These are phyloP conservation scores for Annulohypoxylon moriforme DNA, from an alignment of 495 filamentous ascomycete species.

Conservation along the genomic window DNA sequence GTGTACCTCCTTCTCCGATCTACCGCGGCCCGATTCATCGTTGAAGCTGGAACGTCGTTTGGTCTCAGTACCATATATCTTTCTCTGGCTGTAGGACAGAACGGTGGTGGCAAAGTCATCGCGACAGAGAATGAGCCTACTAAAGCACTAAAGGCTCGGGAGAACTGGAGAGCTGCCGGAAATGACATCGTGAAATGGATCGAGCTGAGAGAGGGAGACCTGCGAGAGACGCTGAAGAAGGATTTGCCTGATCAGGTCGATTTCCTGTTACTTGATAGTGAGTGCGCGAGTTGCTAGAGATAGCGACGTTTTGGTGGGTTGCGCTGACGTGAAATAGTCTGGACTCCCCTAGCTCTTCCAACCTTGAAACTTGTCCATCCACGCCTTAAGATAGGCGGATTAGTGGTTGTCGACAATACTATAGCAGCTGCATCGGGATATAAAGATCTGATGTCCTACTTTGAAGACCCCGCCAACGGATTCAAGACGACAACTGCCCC, in stretches of 20 bases:
- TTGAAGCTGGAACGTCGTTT: constrained; percentile 69
- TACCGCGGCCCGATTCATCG: constrained; percentile 59
- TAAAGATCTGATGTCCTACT: constrained; percentile 41
- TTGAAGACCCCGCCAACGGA: constrained; percentile 43
- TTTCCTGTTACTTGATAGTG: constrained; percentile 67
- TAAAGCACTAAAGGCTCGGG: constrained; percentile 59
- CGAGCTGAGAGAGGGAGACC: constrained; percentile 64
- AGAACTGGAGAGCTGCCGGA: constrained; percentile 62
- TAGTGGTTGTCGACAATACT: constrained; percentile 65
- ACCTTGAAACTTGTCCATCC: constrained; percentile 61
- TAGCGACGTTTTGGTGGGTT: background rate
- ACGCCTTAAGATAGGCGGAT: constrained; percentile 57
- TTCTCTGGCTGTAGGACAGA: constrained; percentile 63
- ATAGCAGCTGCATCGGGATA: constrained; percentile 50
- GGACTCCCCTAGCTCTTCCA: constrained; percentile 64
- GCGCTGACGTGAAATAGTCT: constrained; percentile 54
- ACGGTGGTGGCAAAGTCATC: constrained; percentile 58
- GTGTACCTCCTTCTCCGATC: constrained; percentile 58
- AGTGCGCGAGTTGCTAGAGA: constrained; percentile 8
- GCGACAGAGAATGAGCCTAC: constrained; percentile 65
- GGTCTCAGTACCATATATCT: constrained; percentile 72
- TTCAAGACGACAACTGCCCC: constrained; percentile 44
- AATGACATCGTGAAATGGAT: constrained; percentile 56
- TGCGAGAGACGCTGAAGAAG: constrained; percentile 62
- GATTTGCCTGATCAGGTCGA: constrained; percentile 59